Conservation (phyloP, 2,329 filamentous ascomycete species). For the Phaeosphaeria sp. region DNA sequence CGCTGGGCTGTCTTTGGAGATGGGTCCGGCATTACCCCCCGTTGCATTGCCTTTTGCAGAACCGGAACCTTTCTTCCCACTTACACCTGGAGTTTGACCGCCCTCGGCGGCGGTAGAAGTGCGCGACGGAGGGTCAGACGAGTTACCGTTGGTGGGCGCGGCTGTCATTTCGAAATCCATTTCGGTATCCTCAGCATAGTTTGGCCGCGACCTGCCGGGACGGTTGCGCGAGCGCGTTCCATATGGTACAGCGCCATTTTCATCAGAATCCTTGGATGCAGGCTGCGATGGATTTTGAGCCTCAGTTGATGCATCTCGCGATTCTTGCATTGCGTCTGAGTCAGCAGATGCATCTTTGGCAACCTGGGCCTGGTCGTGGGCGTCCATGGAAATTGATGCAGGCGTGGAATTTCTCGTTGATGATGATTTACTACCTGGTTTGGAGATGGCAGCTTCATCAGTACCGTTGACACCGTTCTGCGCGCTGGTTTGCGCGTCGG, state of each 20-base stretch:
- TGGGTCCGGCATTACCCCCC: slow-evolving; percentile 45
- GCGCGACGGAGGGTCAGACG: slow-evolving; percentile 51
- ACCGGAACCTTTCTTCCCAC: slow-evolving; percentile 48
- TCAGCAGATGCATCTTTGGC: slow-evolving; percentile 35
- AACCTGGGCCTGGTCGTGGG: slow-evolving; percentile 28
- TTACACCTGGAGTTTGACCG: slow-evolving; percentile 38
- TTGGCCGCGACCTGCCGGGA: slow-evolving; percentile 78
- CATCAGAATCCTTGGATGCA: slow-evolving; percentile 42
- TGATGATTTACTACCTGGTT: slow-evolving; percentile 42
- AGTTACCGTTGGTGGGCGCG: slow-evolving; percentile 65
- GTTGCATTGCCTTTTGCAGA: slow-evolving; percentile 50
- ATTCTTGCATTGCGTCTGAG: slow-evolving; percentile 36
- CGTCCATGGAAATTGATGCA: slow-evolving; percentile 33
- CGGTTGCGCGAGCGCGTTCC: slow-evolving; percentile 94
- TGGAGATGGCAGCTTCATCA: slow-evolving; percentile 38
- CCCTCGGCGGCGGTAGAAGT: slow-evolving; percentile 42
- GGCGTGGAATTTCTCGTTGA: slow-evolving; percentile 45
- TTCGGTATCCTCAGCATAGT: slow-evolving; percentile 96
- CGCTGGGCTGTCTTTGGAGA: slow-evolving; percentile 43
- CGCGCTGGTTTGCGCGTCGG: slow-evolving; percentile 38
- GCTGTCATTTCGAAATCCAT: slow-evolving; percentile 79
- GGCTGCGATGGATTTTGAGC: slow-evolving; percentile 39
- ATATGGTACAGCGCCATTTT: slow-evolving; percentile 69
- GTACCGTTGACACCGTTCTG: slow-evolving; percentile 30
- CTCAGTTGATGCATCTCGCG: slow-evolving; percentile 35